phyloP scores from a whole-genome alignment of 495 filamentous ascomycete genomes.

The Wilcoxina mikolae region DNA sequence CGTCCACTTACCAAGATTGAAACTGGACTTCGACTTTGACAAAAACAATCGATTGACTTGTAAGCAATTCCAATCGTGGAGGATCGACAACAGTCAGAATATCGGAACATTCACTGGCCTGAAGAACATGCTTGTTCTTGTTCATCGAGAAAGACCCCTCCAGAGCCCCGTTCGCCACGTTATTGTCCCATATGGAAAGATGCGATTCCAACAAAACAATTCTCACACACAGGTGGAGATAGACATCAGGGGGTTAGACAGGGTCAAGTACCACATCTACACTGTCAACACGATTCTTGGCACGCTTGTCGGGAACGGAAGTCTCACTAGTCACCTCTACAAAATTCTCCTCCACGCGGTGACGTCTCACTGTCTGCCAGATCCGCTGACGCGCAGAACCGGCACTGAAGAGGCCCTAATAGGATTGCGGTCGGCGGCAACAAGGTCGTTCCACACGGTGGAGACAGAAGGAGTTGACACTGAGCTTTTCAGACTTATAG shows the following conservation, averaged over 20 bases:
- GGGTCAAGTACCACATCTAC: slow-evolving; percentile 33
- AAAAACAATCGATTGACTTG: too few relatives aligned
- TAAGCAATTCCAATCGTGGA: too few relatives aligned
- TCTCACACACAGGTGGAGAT: slow-evolving; percentile 37
- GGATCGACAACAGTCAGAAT: too few relatives aligned
- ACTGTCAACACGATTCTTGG: slow-evolving; percentile 37
- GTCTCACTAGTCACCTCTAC: slow-evolving; percentile 40
- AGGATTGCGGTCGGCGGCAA: slow-evolving; percentile 36
- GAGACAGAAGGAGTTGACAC: slow-evolving; percentile 31
- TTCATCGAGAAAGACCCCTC: slow-evolving; percentile 31
- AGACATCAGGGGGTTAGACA: not conserved
- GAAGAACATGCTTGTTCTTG: too few relatives aligned
- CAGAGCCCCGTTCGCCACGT: slow-evolving; percentile 39
- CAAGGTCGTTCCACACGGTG: slow-evolving; percentile 39
- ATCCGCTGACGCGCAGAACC: slow-evolving; percentile 42
- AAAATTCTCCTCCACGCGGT: slow-evolving; percentile 46
- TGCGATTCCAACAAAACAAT: too few relatives aligned
- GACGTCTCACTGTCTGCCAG: slow-evolving; percentile 44
- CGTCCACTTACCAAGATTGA: too few relatives aligned
- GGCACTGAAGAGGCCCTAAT: slow-evolving; percentile 48
- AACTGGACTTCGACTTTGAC: too few relatives aligned
- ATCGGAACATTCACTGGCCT: too few relatives aligned
- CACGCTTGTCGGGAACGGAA: slow-evolving; percentile 37
- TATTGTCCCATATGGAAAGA: slow-evolving; percentile 13
- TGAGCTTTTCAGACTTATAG: slow-evolving; percentile 33